Conservation (phyloP, 2,329 filamentous ascomycete species). For the Colletotrichum simmondsii region DNA sequence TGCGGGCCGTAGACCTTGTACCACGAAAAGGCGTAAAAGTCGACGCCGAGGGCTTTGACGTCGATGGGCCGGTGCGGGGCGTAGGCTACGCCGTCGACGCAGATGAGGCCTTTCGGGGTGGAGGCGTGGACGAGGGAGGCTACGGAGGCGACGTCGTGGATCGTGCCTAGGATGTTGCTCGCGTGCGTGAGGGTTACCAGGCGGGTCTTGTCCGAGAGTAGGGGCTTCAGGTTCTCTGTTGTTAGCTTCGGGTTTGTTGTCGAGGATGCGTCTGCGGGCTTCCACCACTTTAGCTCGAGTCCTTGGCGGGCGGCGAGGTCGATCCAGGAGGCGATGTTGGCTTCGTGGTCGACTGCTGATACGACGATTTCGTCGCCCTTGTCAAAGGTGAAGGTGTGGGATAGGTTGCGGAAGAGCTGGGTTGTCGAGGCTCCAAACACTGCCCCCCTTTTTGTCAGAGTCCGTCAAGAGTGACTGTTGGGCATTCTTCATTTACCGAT, state of each 20-base stretch:
- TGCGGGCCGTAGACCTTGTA: constrained; percentile 88
- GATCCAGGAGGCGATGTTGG: constrained; percentile 81
- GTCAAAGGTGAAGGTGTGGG: constrained; percentile 62
- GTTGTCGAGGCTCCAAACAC: constrained; percentile 81
- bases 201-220: constrained; percentile 73
- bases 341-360: constrained; percentile 80
- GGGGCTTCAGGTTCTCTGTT: constrained; percentile 62
- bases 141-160: constrained; percentile 71
- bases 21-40: constrained; percentile 85
- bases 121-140: constrained; percentile 61
- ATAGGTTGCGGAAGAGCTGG: constrained; percentile 79
- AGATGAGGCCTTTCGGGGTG: constrained; percentile 68
- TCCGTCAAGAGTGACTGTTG: too few relatives aligned
- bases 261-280: constrained; percentile 47
- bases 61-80: constrained; percentile 79
- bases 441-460: too few relatives aligned
- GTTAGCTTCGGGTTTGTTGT: constrained; percentile 68
- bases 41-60: constrained; percentile 74
- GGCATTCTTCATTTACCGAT: constrained; percentile 68
- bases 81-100: constrained; percentile 81
- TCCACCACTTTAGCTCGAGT: constrained; percentile 78
- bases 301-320: constrained; percentile 71
- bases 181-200: constrained; percentile 80
- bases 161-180: constrained; percentile 78
- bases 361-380: constrained; percentile 75